phyloP scores from a whole-genome alignment of 108 stramenopile species.

The Nitzschia putrida region DNA sequence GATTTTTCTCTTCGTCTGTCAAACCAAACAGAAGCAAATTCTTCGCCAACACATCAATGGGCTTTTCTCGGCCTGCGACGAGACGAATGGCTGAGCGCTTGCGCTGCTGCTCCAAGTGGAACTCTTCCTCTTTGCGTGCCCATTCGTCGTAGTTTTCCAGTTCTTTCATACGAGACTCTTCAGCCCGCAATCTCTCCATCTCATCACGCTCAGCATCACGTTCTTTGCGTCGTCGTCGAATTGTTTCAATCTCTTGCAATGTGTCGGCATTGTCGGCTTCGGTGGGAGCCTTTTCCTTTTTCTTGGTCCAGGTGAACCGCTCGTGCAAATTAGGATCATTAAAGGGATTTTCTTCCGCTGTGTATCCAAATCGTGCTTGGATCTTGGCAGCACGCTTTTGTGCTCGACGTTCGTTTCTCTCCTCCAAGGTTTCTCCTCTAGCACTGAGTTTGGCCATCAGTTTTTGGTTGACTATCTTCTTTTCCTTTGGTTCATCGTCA shows the following conservation, averaged over 20 bases:
- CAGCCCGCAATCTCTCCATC: conserved; percentile 91
- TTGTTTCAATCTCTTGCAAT: conserved; percentile 93
- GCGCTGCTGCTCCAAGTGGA: conserved; percentile 92
- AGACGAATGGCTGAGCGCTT: conserved; percentile 91
- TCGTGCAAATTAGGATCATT: conserved; percentile 95
- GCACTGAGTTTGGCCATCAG: conserved; percentile 68
- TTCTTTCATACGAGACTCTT: conserved; percentile 93
- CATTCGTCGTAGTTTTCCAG: conserved; percentile 95
- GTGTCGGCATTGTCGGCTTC: conserved; percentile 45
- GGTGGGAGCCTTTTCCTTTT: conserved; percentile 49
- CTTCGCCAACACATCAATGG: conserved; percentile 95
- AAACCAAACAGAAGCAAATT: conserved; percentile 94
- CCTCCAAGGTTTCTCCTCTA: conserved; percentile 82
- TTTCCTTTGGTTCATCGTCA: conserved; percentile 6
- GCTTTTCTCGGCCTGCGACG: conserved; percentile 91
- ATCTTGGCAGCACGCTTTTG: conserved; percentile 82
- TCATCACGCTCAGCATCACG: conserved; percentile 88
- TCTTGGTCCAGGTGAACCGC: conserved; percentile 96
- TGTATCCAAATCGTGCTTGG: conserved; percentile 87
- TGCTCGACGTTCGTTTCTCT: conserved; percentile 76
- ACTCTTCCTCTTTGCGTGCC: conserved; percentile 97
- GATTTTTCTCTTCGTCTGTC: conserved; percentile 67
- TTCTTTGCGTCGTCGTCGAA: conserved; percentile 88
- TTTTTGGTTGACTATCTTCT: conserved; percentile 50
- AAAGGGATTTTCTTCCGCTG: conserved; percentile 97